Base-by-base conservation (phyloP, 179 eudicot species). In the Pouteria campechiana region DNA sequence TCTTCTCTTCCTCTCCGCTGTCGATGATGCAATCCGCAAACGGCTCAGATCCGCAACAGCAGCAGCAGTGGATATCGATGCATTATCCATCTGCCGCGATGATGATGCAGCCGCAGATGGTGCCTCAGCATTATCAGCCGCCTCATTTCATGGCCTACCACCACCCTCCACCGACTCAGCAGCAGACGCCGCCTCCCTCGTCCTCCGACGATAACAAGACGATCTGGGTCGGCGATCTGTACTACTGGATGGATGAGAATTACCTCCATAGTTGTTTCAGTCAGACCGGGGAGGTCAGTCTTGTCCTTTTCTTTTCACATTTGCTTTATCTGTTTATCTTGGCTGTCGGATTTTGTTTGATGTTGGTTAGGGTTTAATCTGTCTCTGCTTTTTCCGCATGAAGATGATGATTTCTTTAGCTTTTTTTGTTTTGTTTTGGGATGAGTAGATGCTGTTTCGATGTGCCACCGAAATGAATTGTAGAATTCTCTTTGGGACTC, bases 161-260 rank as follows among this genome's bases (percentile, higher is more conserved):
- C 62, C 45, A 62, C 36, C 31, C 44, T 41, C 46, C 71, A 44
- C 31, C 68, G 50, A 34, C 83, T 55, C 21, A 56, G 60, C 1
- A 58, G 48, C 11, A 58, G 60, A 30, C 73, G 46, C 13, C 60
- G 22, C 0, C 47, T 17, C 15, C 49, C 32, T 2, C 41, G 31
- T 60, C 79, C 2, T 53, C 48, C 23, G 83, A 60, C 9, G 97
- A 81, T 39, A 89, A 89, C 60, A 69, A 77, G 53, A 90, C 95
- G 18, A 65, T 90, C 30, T 90, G 98, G 98, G 81, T 90, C 4
- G 98, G 98, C 3, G 98, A 90, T 48, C 69, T 90, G 23, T 86
- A 72, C n/a, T 69, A 55, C 61, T 90, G 98, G 95, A 90, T 90
- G 98, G 95, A 81, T 37, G 98, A 90, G 78, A 64, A 81, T 55